Evolutionary conservation across 441 rosid genomes (phyloP), one percentile per base, ranked within the genome.

Genomic region (Arabidopsis lyrata): DNA sequence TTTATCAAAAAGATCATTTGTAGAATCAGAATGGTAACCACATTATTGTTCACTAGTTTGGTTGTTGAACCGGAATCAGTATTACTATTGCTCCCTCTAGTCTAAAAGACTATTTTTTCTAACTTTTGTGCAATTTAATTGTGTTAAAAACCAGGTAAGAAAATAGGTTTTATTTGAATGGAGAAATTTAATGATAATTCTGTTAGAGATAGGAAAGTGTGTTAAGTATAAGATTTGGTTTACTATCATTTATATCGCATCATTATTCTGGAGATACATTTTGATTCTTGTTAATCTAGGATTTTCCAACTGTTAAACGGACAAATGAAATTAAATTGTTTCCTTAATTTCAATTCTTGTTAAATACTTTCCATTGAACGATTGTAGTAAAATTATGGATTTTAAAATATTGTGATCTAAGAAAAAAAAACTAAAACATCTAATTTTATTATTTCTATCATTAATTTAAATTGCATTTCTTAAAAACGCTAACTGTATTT

Each of bases 191-290:
- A 42, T 2, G 47, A 54, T 8, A 45, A 67, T 60, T 68, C 65
- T 53, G n/a, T 32, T 34, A 10, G 15, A 56, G 56, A 56, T 57
- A 38, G 72, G 63, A 65, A 58, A 72, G 45, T 66, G 54, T 15
- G 53, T 67, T 67, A 77, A 53, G 74, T 61, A 12, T 12, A 54
- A 67, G 81, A 77, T 77, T 72, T 72, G 42, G 72, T 64, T 70
- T 57, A 65, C 32, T 49, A 50, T 49, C 34, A 42, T 60, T 32
- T 72, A 34, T 52, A 66, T 66, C 41, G 15, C 27, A 53, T 71
- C 54, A 70, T 77, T 34, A 66, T 59, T 59, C 1, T 72, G 32
- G 20, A 66, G 77, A 77, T 77, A 58, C 69, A 66, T 11, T 67
- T 62, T 78, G 74, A 72, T 65, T 77, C 54, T 71, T 39, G 39